These are phyloP conservation scores for Cutaneotrichosporon mucoides DNA, from an alignment of 1,284 basidiomycete genomes.

Conservation along the genomic window DNA sequence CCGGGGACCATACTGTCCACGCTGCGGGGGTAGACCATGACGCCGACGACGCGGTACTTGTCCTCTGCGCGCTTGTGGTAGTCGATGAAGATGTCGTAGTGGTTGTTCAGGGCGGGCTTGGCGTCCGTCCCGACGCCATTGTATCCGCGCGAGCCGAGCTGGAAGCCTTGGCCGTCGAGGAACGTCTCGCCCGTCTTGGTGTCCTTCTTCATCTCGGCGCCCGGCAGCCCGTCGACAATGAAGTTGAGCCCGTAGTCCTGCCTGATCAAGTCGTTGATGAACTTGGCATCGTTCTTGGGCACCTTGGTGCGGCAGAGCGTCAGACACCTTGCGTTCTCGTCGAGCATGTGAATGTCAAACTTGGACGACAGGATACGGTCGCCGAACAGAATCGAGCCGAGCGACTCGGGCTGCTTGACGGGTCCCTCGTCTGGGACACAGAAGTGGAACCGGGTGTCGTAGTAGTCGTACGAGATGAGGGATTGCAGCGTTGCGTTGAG, in stretches of 20 bases:
- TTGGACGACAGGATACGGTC: constrained; percentile 91
- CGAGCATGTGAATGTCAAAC: constrained; percentile 57
- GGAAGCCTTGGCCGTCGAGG: constrained; percentile 69
- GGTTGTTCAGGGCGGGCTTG: constrained; percentile 77
- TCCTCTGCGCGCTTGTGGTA: constrained; percentile 72
- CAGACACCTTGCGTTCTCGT: constrained; percentile 60
- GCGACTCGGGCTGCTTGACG: constrained; percentile 73
- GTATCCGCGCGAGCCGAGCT: constrained; percentile 24
- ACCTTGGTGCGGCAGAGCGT: constrained; percentile 67
- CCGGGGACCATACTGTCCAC: constrained; percentile 34
- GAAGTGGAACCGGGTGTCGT: constrained; percentile 65
- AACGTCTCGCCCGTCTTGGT: constrained; percentile 71
- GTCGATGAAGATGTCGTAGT: constrained; percentile 61
- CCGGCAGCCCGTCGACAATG: constrained; percentile 90
- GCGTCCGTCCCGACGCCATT: constrained; percentile 24
- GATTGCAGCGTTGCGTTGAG: constrained; percentile 69
- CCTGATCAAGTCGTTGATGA: constrained; percentile 81
- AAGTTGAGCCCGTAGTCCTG: constrained; percentile 95
- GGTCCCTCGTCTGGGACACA: constrained; percentile 75
- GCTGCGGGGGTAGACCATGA: constrained; percentile 79
- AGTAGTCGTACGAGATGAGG: constrained; percentile 40
- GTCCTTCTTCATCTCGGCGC: constrained; percentile 84
- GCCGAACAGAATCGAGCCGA: constrained; percentile 92
- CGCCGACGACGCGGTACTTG: constrained; percentile 78
- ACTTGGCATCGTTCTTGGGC: constrained; percentile 70